These are phyloP conservation scores for Lachnellula subtilissima DNA, from an alignment of 2,329 filamentous ascomycete genomes.

Conservation along the genomic window DNA sequence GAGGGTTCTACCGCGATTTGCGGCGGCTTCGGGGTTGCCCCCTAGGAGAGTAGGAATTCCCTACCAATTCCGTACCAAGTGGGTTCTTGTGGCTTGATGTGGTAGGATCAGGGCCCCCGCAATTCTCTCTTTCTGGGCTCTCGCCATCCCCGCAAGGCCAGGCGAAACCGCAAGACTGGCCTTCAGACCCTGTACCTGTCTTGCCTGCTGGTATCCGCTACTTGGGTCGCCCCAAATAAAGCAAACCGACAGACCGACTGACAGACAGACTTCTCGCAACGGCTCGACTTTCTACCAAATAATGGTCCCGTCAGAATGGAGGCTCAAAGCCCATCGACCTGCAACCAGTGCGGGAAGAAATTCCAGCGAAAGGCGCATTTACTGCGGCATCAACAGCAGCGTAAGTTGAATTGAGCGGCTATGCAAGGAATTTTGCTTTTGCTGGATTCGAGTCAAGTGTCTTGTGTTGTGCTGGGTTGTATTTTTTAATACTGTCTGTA, in stretches of 20 bases:
- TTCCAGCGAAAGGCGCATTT: constrained; percentile 33
- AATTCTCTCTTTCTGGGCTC: background rate
- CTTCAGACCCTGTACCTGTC: too few species aligned
- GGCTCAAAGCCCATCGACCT: constrained; percentile 31
- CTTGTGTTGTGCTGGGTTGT: background rate
- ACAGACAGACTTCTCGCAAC: background rate
- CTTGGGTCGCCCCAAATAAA: background rate
- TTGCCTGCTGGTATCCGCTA: background rate
- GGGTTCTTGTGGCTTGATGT: background rate
- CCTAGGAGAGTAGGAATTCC: background rate
- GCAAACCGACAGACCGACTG: too few species aligned
- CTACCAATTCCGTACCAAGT: background rate
- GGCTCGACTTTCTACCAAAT: constrained; percentile 10
- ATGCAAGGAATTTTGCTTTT: too few species aligned
- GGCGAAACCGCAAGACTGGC: too few species aligned
- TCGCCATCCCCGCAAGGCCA: background rate
- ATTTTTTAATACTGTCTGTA: background rate
- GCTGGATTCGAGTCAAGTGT: too few species aligned
- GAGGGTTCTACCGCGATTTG: background rate
- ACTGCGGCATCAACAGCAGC: constrained; percentile 31
- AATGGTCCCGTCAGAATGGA: constrained; percentile 28
- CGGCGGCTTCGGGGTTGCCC: background rate
- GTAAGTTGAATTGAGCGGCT: constrained; percentile 15
- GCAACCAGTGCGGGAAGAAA: constrained; percentile 31
- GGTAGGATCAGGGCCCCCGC: constrained; percentile 1